Percentiles rank a stretch among this genome's conserved stretches.
Evolutionary conservation across 345 rosid genomes (phyloP).

Genomic region (Eucalyptus sp.): DNA sequence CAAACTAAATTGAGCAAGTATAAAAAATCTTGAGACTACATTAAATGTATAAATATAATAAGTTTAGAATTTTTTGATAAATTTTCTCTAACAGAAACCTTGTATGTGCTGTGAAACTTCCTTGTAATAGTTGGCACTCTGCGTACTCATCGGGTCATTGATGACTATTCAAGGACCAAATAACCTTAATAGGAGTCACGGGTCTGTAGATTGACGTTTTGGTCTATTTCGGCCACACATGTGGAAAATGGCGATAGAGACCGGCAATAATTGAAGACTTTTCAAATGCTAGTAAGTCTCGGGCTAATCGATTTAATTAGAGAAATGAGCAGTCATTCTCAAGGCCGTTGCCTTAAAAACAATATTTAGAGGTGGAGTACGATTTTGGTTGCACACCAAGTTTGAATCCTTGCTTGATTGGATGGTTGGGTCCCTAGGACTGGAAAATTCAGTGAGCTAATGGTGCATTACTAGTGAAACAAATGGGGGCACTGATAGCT

Average conservation of each 20-base stretch:
- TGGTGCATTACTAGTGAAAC: not conserved
- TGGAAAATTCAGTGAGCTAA: not conserved
- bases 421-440: not conserved
- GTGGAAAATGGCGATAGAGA: not conserved
- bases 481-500: not conserved
- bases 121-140: not conserved
- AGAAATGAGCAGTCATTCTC: not conserved
- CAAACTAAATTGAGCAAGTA: too few relatives aligned
- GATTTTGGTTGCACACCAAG: not conserved
- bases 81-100: not conserved
- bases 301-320: not conserved
- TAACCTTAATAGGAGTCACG: not conserved
- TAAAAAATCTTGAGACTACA: too few relatives aligned
- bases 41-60: too few relatives aligned
- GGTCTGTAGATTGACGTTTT: not conserved
- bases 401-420: not conserved
- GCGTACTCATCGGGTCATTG: not conserved
- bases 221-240: not conserved
- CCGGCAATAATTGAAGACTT: not conserved
- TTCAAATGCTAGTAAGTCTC: not conserved
- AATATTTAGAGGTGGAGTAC: not conserved
- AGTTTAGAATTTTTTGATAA: not conserved
- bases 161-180: not conserved
- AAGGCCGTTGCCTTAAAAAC: not conserved
- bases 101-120: not conserved